phyloP scores from a whole-genome alignment of 2,329 filamentous ascomycete species.

The Nemania diffusa region DNA sequence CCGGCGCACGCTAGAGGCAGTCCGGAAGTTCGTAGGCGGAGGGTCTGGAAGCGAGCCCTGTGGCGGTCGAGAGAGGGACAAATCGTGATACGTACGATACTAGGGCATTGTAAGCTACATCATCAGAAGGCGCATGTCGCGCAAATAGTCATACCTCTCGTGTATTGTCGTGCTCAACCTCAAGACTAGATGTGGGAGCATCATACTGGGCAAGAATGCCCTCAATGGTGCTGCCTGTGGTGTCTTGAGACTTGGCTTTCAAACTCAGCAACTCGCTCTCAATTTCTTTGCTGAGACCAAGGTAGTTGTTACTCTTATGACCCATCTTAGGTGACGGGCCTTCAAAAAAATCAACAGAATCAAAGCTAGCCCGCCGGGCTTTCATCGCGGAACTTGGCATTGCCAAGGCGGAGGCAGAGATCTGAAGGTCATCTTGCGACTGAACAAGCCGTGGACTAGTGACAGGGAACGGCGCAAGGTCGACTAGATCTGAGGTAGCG shows the following conservation, averaged over 20 bases:
- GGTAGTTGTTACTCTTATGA: background rate
- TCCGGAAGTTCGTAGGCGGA: slow-evolving; percentile 10
- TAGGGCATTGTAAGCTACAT: slow-evolving; percentile 20
- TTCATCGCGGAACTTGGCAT: slow-evolving; percentile 29
- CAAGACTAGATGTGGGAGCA: slow-evolving; percentile 14
- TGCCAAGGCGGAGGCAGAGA: slow-evolving; percentile 4
- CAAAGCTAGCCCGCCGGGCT: slow-evolving; percentile 13
- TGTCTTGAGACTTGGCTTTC: slow-evolving; percentile 34
- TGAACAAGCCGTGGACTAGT: slow-evolving; percentile 2
- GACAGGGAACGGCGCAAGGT: slow-evolving; percentile 6
- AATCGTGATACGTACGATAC: slow-evolving; percentile 10
- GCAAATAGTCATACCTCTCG: slow-evolving; percentile 16
- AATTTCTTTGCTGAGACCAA: slow-evolving; percentile 12
- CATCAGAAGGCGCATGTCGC: background rate
- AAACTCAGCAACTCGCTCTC: slow-evolving; percentile 15
- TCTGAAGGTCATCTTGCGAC: slow-evolving; percentile 36
- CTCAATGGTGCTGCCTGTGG: slow-evolving; percentile 48
- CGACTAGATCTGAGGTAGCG: slow-evolving; percentile 11
- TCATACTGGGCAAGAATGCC: slow-evolving; percentile 50
- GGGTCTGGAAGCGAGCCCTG: slow-evolving; percentile 19
- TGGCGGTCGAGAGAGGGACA: slow-evolving; percentile 16
- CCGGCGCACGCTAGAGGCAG: background rate
- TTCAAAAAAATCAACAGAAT: background rate
- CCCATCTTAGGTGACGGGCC: slow-evolving; percentile 13
- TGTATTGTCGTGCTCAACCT: slow-evolving; percentile 14